phyloP scores from a whole-genome alignment of 2,329 filamentous ascomycete genomes.

The Aspergillus ruber region DNA sequence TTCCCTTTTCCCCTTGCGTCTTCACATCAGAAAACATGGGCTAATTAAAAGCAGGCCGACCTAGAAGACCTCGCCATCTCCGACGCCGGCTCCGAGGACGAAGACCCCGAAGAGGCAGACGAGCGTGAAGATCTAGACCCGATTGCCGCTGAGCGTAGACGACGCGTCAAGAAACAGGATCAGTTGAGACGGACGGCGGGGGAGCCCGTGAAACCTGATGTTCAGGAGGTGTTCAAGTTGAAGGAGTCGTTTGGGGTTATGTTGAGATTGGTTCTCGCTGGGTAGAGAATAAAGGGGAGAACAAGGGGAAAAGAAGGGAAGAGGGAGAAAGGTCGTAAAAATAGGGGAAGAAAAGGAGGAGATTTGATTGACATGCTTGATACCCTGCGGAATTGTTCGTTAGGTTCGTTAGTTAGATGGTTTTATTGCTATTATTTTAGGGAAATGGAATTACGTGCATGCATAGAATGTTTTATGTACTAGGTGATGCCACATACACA shows the following conservation, averaged over 20 bases:
- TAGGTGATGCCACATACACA: too few relatives aligned
- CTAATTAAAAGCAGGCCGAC: slow-evolving; percentile 49
- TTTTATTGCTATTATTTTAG: background rate
- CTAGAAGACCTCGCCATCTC: slow-evolving; percentile 79
- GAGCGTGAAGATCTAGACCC: slow-evolving; percentile 76
- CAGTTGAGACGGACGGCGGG: slow-evolving; percentile 72
- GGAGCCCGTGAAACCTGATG: slow-evolving; percentile 72
- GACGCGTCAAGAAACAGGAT: slow-evolving; percentile 71
- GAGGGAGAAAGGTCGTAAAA: too few relatives aligned
- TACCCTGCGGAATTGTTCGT: background rate
- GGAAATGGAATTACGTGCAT: too few relatives aligned
- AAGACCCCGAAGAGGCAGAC: slow-evolving; percentile 60
- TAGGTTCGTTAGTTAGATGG: slow-evolving; percentile 4
- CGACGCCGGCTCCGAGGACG: slow-evolving; percentile 61
- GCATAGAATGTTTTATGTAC: too few relatives aligned
- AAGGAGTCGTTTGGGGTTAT: slow-evolving; percentile 73
- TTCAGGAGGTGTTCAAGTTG: slow-evolving; percentile 74
- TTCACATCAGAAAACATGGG: background rate
- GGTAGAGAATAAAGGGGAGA: slow-evolving; percentile 39
- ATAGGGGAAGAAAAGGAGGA: background rate
- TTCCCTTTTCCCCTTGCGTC: background rate
- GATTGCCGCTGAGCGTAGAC: slow-evolving; percentile 75
- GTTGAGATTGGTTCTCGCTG: slow-evolving; percentile 72
- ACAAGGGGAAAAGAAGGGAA: background rate
- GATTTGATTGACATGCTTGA: too few relatives aligned